phyloP scores from a whole-genome alignment of 805 yeast species.

The Metschnikowia reukaufii region DNA sequence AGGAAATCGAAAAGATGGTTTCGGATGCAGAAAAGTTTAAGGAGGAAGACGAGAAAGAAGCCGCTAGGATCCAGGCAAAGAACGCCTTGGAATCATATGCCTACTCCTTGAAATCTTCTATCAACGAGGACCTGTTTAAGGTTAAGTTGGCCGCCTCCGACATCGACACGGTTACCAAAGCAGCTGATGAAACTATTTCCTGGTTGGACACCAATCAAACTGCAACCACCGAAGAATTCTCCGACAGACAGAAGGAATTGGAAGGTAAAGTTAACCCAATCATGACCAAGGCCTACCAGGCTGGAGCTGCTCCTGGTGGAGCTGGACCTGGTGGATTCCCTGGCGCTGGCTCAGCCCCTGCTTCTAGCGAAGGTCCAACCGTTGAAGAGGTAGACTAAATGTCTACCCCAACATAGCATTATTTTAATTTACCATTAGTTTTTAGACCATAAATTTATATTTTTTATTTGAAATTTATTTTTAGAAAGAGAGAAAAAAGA shows the following conservation, averaged over 20 bases:
- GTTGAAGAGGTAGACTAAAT: constrained; percentile 20
- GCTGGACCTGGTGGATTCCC: constrained; percentile 30
- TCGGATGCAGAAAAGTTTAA: no score
- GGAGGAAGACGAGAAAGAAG: constrained; percentile 75
- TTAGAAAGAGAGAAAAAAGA: no score
- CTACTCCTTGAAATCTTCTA: constrained; percentile 73
- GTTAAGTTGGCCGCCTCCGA: constrained; percentile 22
- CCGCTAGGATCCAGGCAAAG: constrained; percentile 84
- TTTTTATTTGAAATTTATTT: no score
- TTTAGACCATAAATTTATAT: no score
- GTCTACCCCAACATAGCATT: no score
- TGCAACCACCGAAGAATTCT: constrained; percentile 42
- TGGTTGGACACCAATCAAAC: constrained; percentile 42
- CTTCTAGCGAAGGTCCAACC: constrained; percentile 13
- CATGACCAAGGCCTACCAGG: constrained; percentile 34
- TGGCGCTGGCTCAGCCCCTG: constrained; percentile 15
- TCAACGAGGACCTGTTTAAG: constrained; percentile 30
- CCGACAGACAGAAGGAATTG: constrained; percentile 42
- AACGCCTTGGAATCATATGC: constrained; percentile 88
- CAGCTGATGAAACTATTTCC: constrained; percentile 17
- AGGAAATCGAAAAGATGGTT: no score
- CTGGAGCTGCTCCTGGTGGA: constrained; percentile 27
- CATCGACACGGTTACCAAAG: constrained; percentile 13
- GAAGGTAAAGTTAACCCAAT: constrained; percentile 42
- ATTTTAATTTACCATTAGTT: no score